Evolutionary conservation across 148 eudicot species (phyloP).

Genomic region (Mesembryanthemum crystallinum): DNA sequence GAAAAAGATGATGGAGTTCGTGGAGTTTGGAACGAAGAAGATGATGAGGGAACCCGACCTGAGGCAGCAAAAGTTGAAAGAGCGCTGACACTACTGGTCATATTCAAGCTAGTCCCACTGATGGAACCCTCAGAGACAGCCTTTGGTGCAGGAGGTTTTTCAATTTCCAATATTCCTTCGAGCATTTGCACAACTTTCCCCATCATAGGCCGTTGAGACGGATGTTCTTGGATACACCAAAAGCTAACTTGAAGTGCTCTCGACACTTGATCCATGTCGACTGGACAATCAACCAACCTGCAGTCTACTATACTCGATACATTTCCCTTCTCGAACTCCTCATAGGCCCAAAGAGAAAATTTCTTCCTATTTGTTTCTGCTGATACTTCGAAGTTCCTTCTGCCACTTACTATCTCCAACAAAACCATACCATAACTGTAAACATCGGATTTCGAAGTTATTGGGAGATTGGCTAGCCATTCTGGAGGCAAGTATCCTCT

Average conservation of each 20-base stretch:
- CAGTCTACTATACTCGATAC: slow-evolving; percentile 43
- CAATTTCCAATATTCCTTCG: slow-evolving; percentile 68
- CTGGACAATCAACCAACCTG: slow-evolving; percentile 39
- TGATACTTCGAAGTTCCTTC: slow-evolving; percentile 72
- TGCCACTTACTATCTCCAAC: slow-evolving; percentile 75
- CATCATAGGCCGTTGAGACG: slow-evolving; percentile 78
- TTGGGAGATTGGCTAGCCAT: slow-evolving; percentile 78
- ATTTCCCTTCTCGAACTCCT: slow-evolving; percentile 69
- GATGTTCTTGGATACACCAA: slow-evolving; percentile 94
- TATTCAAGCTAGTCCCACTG: slow-evolving; percentile 40
- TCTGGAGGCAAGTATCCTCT: slow-evolving; percentile 91
- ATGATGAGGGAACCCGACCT: slow-evolving; percentile 21
- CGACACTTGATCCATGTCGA: slow-evolving; percentile 55
- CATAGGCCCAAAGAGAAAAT: slow-evolving; percentile 70
- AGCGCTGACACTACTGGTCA: slow-evolving; percentile 36
- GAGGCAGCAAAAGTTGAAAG: slow-evolving; percentile 33
- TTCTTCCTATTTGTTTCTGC: slow-evolving; percentile 53
- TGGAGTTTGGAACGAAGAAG: slow-evolving; percentile 26
- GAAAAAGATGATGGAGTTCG: slow-evolving; percentile 34
- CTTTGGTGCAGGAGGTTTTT: slow-evolving; percentile 65
- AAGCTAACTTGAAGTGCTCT: slow-evolving; percentile 66
- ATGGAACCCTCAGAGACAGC: slow-evolving; percentile 36
- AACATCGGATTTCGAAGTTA: slow-evolving; percentile 78
- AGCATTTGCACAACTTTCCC: slow-evolving; percentile 91
- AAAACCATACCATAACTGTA: slow-evolving; percentile 84